phyloP scores from a whole-genome alignment of 257 asterid species.

The Agastache rugosa region DNA sequence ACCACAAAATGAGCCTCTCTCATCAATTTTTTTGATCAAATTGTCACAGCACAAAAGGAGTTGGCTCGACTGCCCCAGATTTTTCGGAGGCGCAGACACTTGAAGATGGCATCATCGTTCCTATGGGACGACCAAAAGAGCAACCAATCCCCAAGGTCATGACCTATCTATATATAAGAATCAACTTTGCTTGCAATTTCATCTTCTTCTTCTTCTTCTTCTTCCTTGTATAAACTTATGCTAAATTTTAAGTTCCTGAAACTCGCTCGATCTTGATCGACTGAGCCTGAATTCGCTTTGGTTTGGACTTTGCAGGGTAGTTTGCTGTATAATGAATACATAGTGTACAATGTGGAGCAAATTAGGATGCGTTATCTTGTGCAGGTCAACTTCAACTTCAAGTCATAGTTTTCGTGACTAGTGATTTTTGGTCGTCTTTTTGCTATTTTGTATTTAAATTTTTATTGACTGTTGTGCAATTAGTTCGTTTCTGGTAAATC shows the following conservation, averaged over 20 bases:
- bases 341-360: slow-evolving; percentile 91
- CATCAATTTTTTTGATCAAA: background rate
- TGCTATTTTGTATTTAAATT: background rate
- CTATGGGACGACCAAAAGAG: slow-evolving; percentile 75
- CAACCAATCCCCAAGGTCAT: slow-evolving; percentile 54
- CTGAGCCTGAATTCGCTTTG: slow-evolving; percentile 13
- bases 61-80: slow-evolving; percentile 79
- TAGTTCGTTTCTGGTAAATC: background rate
- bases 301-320: slow-evolving; percentile 55
- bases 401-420: slow-evolving; percentile 23
- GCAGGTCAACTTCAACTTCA: slow-evolving; percentile 80
- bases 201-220: background rate
- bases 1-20: background rate
- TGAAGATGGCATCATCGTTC: slow-evolving; percentile 80
- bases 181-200: background rate
- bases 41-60: slow-evolving; percentile 83
- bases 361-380: slow-evolving; percentile 83
- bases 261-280: background rate
- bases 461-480: background rate
- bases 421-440: slow-evolving; percentile 4
- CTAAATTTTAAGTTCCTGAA: background rate
- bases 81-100: slow-evolving; percentile 58
- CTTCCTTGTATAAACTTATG: background rate
- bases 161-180: background rate
- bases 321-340: slow-evolving; percentile 82